Conservation (phyloP, 441 rosid species). For the Macaranga tanarius region DNA sequence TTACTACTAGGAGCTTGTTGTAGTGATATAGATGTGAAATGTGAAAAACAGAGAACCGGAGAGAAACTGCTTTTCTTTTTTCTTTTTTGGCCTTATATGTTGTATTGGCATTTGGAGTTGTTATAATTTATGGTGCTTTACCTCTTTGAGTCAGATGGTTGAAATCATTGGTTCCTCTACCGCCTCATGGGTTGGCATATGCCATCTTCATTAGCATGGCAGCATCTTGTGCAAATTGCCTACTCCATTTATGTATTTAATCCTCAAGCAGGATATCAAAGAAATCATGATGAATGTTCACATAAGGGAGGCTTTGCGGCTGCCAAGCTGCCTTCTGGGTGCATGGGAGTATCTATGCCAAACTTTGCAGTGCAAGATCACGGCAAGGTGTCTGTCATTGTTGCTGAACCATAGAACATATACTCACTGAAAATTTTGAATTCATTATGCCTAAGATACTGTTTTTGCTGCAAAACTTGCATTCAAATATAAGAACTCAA, state of each 20-base stretch:
- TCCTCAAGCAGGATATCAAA: not conserved
- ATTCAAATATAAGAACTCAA: too few species aligned
- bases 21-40: conserved; percentile 33
- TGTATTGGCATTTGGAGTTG: conserved; percentile 31
- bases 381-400: too few species aligned
- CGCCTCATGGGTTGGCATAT: too few species aligned
- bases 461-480: too few species aligned
- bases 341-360: too few species aligned
- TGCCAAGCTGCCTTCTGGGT: not conserved
- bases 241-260: not conserved
- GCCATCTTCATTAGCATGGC: too few species aligned
- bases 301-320: not conserved
- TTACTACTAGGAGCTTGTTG: conserved; percentile 34
- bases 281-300: not conserved
- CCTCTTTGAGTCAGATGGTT: not conserved
- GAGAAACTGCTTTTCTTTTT: conserved; percentile 31
- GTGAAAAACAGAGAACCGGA: conserved; percentile 26
- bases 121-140: conserved; percentile 16
- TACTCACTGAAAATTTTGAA: too few species aligned
- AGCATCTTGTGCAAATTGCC: not conserved
- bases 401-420: too few species aligned
- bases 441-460: too few species aligned
- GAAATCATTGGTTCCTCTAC: too few species aligned
- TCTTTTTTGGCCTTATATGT: conserved; percentile 36
- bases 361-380: too few species aligned